phyloP scores from a whole-genome alignment of 257 asterid species.

The Przewalskia tangutica region DNA sequence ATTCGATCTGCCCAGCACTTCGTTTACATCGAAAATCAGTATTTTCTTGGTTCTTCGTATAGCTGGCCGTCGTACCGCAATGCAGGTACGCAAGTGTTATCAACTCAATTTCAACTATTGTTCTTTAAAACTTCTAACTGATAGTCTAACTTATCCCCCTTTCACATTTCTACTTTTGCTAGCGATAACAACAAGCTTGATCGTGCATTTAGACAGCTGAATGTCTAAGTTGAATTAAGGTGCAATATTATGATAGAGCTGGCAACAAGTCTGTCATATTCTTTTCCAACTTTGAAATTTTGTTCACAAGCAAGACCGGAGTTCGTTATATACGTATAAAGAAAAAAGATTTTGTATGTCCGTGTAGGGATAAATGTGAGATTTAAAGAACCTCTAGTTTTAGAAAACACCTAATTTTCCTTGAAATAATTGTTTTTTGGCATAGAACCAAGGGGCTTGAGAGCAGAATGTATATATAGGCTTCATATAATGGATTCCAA shows the following conservation, averaged over 20 bases:
- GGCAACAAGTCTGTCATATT: not conserved
- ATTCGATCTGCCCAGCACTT: slow-evolving; percentile 87
- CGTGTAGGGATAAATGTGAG: not conserved
- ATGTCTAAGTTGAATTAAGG: not conserved
- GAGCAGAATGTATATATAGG: not conserved
- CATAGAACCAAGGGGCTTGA: not conserved
- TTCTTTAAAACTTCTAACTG: not conserved
- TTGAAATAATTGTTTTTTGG: not conserved
- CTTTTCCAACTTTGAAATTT: not conserved
- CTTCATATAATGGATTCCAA: not conserved
- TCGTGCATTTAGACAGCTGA: not conserved
- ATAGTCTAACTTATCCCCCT: not conserved
- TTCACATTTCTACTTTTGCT: slow-evolving; percentile 1
- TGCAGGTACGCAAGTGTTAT: slow-evolving; percentile 41
- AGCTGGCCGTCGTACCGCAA: slow-evolving; percentile 76
- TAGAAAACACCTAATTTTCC: not conserved
- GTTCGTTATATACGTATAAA: not conserved
- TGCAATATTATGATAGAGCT: not conserved
- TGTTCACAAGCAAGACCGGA: not conserved
- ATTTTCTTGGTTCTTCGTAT: slow-evolving; percentile 90
- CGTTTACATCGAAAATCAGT: slow-evolving; percentile 91
- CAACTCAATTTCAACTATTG: not conserved
- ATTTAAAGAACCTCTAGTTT: not conserved
- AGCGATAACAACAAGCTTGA: not conserved
- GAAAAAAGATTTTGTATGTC: not conserved